Evolutionary conservation across 768 basidiomycete genomes (phyloP), one percentile per base, ranked within the genome.

Genomic region (Termitomyces sp.): DNA sequence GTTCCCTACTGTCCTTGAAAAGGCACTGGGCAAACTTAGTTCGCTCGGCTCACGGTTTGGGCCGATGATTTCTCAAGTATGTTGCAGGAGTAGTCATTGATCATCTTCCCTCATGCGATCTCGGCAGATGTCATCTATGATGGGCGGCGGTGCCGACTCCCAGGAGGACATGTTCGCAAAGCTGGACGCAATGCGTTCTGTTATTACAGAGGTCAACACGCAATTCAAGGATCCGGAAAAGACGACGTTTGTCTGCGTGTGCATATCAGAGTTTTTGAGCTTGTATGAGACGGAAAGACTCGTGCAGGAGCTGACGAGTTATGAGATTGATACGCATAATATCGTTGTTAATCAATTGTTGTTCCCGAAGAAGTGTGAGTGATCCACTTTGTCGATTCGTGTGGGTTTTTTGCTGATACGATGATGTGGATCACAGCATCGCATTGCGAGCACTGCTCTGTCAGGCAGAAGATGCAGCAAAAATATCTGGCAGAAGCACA

Each of bases 151-250:
- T 58, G 84, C 86, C 6, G 90, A 88, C 13, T 85, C 91, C 11
- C 95, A 97, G 67, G 94, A 98, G 70, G 97, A 99, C 73, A 97
- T 98, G 94, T 98, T 99, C 67, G 93, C 92, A 22, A 98, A 98
- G 73, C 84, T 99, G 3, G 97, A 99, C 60, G 88, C 88, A 37
- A 99, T 99, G 97, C 85, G 95, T 27, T 91, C 87, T 36, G 88
- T 98, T 60, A 98, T 99, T 67, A 97, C 93, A 15, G 97, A 99
- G 72, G 97, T 99, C 56, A 98, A 98, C 80, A 90, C 91, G 1
- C 97, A 99, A 68, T 99, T 99, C 83, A 98, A 98, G 73, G 95
- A 99, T 74, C 94, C 97, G 93, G 97, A 99, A 76, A 96, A 95
- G 77, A 99, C 97, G 12, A 98, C 95, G 18, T 99, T 99, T 68